Conservation (phyloP, 148 eudicot genomes). For the Vaccinium darrowii region DNA sequence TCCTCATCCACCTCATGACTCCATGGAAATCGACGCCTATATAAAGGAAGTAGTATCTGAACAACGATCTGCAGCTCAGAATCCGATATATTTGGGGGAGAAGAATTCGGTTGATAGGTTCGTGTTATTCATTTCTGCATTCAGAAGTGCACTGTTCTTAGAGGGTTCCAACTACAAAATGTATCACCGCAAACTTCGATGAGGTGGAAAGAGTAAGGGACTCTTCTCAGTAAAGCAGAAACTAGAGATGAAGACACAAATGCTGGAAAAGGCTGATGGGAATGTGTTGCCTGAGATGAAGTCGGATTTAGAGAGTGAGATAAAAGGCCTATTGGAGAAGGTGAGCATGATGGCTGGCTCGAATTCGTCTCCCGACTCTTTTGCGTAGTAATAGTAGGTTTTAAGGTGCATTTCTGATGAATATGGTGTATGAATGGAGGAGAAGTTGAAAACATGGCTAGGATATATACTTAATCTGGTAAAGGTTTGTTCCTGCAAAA, state of each 20-base stretch:
- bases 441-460: background rate
- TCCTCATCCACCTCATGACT: constrained; percentile 8
- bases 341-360: no score
- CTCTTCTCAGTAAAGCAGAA: constrained; percentile 36
- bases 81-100: constrained; percentile 31
- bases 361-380: no score
- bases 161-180: constrained; percentile 34
- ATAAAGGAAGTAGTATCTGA: constrained; percentile 35
- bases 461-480: background rate
- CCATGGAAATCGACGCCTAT: constrained; percentile 26
- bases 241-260: constrained; percentile 37
- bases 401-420: background rate
- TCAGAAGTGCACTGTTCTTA: constrained; percentile 42
- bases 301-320: no score
- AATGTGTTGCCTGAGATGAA: background rate
- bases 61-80: constrained; percentile 45
- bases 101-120: constrained; percentile 25
- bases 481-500: background rate
- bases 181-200: constrained; percentile 11
- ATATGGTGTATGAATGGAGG: constrained; percentile 5
- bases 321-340: no score
- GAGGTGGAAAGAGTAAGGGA: background rate
- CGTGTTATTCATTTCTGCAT: constrained; percentile 40
- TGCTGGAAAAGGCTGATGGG: constrained; percentile 40
- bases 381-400: constrained; percentile 1